Percentiles rank a stretch among this genome's conserved stretches.
These are phyloP conservation scores for Farysia itapuensis DNA, from an alignment of 1,284 basidiomycete species.

Conservation along the genomic window DNA sequence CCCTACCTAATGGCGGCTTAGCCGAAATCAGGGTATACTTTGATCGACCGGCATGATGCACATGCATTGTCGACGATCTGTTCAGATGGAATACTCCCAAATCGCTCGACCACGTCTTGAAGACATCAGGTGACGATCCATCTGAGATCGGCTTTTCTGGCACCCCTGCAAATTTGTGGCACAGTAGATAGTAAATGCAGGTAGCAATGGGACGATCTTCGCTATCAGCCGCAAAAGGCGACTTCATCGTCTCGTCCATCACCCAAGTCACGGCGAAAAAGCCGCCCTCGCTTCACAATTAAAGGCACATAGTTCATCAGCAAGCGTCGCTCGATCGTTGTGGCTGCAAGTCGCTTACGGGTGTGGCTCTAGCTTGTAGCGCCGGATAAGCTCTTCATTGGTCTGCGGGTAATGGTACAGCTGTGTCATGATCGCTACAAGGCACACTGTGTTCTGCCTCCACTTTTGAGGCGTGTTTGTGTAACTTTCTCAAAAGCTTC, in stretches of 20 bases:
- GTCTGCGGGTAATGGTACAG: constrained; percentile 31
- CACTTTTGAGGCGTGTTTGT: no score
- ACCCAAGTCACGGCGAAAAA: constrained; percentile 33
- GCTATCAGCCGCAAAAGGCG: constrained; percentile 26
- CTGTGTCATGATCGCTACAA: no score
- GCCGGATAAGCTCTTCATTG: constrained; percentile 20
- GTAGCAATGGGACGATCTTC: constrained; percentile 22
- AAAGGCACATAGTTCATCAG: not conserved
- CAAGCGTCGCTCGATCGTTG: no score
- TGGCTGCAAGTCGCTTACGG: constrained; percentile 14
- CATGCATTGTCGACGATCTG: constrained; percentile 39
- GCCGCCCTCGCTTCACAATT: constrained; percentile 17
- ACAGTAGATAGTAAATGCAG: constrained; percentile 40
- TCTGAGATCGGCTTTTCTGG: constrained; percentile 3
- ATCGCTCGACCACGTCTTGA: constrained; percentile 30
- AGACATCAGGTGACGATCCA: constrained; percentile 7
- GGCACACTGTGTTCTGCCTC: no score
- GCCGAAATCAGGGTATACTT: constrained; percentile 45
- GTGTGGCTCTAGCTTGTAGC: constrained; percentile 34
- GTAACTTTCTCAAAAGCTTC: no score
- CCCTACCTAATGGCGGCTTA: constrained; percentile 25
- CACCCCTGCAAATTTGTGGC: constrained; percentile 16
- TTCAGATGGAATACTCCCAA: constrained; percentile 36
- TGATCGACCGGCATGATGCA: constrained; percentile 34
- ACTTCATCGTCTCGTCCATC: constrained; percentile 12